Conservation (phyloP, 1,139 yeast species). For the Yarrowia galli region DNA sequence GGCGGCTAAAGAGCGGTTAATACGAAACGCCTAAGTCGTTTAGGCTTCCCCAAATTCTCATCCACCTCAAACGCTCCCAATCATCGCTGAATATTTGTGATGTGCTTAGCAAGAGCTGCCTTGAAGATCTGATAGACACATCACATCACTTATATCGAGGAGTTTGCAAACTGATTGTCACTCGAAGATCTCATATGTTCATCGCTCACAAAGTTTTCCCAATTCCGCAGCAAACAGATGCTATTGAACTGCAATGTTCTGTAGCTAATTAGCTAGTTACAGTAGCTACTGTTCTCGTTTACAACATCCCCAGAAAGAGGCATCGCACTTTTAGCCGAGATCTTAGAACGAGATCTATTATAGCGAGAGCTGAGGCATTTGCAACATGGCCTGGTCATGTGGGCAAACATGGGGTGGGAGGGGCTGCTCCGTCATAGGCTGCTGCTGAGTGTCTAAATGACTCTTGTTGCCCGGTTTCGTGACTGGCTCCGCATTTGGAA, state of each 20-base stretch:
- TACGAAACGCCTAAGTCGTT: neutral
- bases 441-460: neutral
- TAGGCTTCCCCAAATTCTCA: neutral
- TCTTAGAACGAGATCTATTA: slow-evolving; percentile 3
- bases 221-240: slow-evolving; percentile 3
- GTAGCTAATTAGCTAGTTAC: neutral
- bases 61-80: neutral
- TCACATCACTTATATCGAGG: neutral
- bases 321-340: slow-evolving; percentile 9
- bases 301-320: slow-evolving; percentile 3
- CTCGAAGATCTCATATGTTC: neutral
- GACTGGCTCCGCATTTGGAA: slow-evolving; percentile 4
- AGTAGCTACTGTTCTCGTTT: neutral
- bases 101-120: neutral
- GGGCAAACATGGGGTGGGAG: neutral
- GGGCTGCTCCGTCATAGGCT: neutral
- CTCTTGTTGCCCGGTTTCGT: neutral
- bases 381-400: neutral
- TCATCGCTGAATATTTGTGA: neutral
- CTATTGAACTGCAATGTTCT: neutral
- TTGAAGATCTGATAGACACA: neutral
- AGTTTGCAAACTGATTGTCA: neutral
- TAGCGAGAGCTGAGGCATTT: slow-evolving; percentile 12
- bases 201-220: neutral
- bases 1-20: neutral